Evolutionary conservation across 2,329 filamentous ascomycete genomes (phyloP).

Genomic region (Aphanocladium album): DNA sequence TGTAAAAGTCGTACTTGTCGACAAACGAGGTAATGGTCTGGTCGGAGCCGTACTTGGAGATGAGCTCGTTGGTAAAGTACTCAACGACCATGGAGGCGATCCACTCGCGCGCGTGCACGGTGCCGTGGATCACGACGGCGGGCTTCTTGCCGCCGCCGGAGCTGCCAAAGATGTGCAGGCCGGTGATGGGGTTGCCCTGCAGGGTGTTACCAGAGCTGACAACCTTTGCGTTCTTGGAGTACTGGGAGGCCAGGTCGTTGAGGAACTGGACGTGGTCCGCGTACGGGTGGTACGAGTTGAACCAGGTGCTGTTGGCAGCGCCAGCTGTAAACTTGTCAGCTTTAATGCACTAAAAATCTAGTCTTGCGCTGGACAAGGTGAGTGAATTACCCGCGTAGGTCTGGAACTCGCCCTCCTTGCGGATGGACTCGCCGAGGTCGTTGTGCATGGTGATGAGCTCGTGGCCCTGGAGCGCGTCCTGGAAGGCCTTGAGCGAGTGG

Average conservation of each 20-base stretch:
- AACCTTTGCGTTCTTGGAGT: constrained; percentile 42
- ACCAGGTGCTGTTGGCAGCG: constrained; percentile 37
- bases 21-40: constrained; percentile 41
- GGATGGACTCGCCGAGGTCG: constrained; percentile 35
- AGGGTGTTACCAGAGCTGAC: constrained; percentile 44
- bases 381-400: constrained; percentile 19
- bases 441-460: constrained; percentile 32
- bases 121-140: constrained; percentile 52
- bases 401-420: constrained; percentile 27
- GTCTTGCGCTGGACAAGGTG: too few relatives aligned
- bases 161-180: constrained; percentile 51
- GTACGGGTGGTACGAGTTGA: constrained; percentile 49
- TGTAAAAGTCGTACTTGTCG: constrained; percentile 61
- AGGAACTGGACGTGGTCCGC: constrained; percentile 46
- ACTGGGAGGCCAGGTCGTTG: constrained; percentile 36
- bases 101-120: constrained; percentile 58
- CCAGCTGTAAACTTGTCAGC: constrained; percentile 16
- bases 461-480: constrained; percentile 25
- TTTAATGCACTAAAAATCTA: background rate
- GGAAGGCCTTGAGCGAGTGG: constrained; percentile 28
- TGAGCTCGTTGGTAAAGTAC: constrained; percentile 46
- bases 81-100: constrained; percentile 51
- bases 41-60: constrained; percentile 39
- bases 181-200: constrained; percentile 53
- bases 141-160: constrained; percentile 38